Evolutionary conservation across 768 basidiomycete genomes (phyloP).

Genomic region (Boletellus ananas): DNA sequence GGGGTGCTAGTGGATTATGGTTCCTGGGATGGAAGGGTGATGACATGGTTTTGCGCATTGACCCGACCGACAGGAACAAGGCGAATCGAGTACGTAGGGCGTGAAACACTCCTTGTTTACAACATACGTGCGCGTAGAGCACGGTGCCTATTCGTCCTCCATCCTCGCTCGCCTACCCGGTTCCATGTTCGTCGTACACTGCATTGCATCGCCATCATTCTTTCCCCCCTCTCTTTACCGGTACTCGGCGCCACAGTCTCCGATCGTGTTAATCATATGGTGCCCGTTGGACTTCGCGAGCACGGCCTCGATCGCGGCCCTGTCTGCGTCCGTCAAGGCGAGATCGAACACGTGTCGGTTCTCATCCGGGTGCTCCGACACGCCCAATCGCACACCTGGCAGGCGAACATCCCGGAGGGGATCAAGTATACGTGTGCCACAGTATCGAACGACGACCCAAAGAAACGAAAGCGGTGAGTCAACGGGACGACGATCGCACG

Average conservation of each 20-base stretch:
- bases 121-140: too few relatives aligned
- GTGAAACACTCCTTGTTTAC: too few relatives aligned
- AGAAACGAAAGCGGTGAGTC: constrained; percentile 1
- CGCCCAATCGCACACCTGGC: constrained; percentile 66
- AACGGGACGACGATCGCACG: background rate
- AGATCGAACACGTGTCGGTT: constrained; percentile 64
- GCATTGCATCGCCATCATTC: too few relatives aligned
- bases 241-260: constrained; percentile 85
- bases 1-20: too few relatives aligned
- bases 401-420: too few relatives aligned
- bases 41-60: too few relatives aligned
- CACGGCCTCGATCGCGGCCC: constrained; percentile 58
- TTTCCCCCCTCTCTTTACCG: constrained; percentile 35
- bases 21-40: too few relatives aligned
- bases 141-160: too few relatives aligned
- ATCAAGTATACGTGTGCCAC: background rate
- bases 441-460: background rate
- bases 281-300: constrained; percentile 58
- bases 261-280: constrained; percentile 61
- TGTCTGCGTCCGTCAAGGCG: constrained; percentile 52
- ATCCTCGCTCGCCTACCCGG: too few relatives aligned
- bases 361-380: constrained; percentile 70
- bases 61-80: too few relatives aligned
- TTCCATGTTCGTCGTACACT: too few relatives aligned
- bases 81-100: too few relatives aligned